These are phyloP conservation scores for Knufia petricola DNA, from an alignment of 2,329 filamentous ascomycete genomes.

Conservation along the genomic window DNA sequence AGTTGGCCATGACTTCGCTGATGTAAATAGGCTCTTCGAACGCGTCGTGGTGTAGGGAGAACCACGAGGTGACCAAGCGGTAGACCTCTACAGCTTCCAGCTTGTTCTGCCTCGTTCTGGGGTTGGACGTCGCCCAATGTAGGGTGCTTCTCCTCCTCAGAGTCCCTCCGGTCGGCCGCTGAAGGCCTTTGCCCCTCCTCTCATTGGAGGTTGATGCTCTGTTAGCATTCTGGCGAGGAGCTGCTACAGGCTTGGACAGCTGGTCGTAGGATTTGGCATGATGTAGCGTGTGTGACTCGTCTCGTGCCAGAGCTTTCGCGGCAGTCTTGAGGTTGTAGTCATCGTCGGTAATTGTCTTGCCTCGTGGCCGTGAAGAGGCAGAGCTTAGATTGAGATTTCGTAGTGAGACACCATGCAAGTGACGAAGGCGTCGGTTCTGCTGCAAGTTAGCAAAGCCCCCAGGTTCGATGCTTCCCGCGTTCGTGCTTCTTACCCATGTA, in stretches of 20 bases:
- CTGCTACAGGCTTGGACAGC: slow-evolving; percentile 29
- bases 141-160: slow-evolving; percentile 50
- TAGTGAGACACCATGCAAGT: slow-evolving; percentile 76
- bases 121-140: slow-evolving; percentile 53
- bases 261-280: slow-evolving; percentile 53
- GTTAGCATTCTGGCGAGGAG: slow-evolving; percentile 1
- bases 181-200: slow-evolving; percentile 16
- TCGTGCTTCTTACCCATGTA: slow-evolving; percentile 34
- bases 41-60: slow-evolving; percentile 64
- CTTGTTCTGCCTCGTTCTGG: slow-evolving; percentile 58
- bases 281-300: slow-evolving; percentile 40
- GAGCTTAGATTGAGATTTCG: slow-evolving; percentile 68
- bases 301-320: slow-evolving; percentile 52
- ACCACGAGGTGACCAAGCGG: slow-evolving; percentile 78
- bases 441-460: neutral
- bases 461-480: neutral
- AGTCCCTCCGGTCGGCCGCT: slow-evolving; percentile 30
- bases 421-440: slow-evolving; percentile 77
- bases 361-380: slow-evolving; percentile 40
- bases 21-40: slow-evolving; percentile 72
- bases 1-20: slow-evolving; percentile 67
- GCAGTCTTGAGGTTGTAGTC: slow-evolving; percentile 57
- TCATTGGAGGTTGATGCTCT: slow-evolving; percentile 17
- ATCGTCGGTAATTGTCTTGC: slow-evolving; percentile 65
- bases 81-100: slow-evolving; percentile 63